Conservation (phyloP, 495 filamentous ascomycete species). For the Beverwykella pulmonaria region DNA sequence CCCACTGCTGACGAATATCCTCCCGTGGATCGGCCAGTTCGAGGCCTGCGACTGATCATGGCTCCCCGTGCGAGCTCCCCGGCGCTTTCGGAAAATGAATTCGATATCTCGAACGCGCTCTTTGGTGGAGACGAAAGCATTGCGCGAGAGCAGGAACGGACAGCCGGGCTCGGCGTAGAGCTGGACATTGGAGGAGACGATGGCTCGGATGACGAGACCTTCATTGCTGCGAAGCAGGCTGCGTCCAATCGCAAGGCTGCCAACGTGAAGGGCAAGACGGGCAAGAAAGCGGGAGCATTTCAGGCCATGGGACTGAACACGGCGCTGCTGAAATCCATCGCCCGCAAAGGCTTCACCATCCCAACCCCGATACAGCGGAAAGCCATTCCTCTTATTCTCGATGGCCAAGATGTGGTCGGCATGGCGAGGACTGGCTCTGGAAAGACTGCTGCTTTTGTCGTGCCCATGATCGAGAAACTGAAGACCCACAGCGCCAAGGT, state of each 20-base stretch:
- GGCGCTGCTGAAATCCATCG: conserved; percentile 82
- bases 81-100: conserved; percentile 81
- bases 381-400: conserved; percentile 87
- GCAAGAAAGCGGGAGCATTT: conserved; percentile 94
- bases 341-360: conserved; percentile 89
- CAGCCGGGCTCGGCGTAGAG: conserved; percentile 39
- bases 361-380: conserved; percentile 98
- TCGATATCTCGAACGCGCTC: conserved; percentile 84
- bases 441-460: conserved; percentile 96
- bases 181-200: conserved; percentile 44
- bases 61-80: conserved; percentile 73
- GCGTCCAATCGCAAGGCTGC: conserved; percentile 81
- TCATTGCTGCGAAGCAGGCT: conserved; percentile 82
- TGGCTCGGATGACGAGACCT: conserved; percentile 72
- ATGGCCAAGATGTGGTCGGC: conserved; percentile 88
- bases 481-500: conserved; percentile 85
- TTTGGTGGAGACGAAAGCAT: conserved; percentile 58
- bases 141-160: conserved; percentile 3
- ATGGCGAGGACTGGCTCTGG: conserved; percentile 97
- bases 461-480: conserved; percentile 94
- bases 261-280: conserved; percentile 79
- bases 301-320: conserved; percentile 91
- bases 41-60: conserved; percentile 45
- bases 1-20: background rate
- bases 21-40: background rate